Evolutionary conservation across 495 filamentous ascomycete genomes (phyloP).

Genomic region (Talaromyces borbonicus): DNA sequence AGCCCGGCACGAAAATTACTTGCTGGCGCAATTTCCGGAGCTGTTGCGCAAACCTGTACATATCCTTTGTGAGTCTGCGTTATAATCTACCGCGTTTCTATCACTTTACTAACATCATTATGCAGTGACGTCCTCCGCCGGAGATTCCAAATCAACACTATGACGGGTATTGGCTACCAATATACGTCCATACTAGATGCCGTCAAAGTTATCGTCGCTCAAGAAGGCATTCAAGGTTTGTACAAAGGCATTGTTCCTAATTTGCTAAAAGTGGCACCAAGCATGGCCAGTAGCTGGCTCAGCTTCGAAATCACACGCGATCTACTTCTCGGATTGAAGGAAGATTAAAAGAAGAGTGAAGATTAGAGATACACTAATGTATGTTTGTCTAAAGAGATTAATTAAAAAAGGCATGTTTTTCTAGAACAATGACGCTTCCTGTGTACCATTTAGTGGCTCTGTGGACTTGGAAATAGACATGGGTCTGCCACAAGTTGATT

Average conservation of each 20-base stretch:
- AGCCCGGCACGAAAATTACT: slow-evolving; percentile 67
- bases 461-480: too few relatives aligned
- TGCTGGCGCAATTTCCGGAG: slow-evolving; percentile 89
- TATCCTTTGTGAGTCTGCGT: slow-evolving; percentile 89
- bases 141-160: slow-evolving; percentile 96
- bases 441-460: too few relatives aligned
- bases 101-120: slow-evolving; percentile 6
- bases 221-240: slow-evolving; percentile 68
- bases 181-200: slow-evolving; percentile 85
- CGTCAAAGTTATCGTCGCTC: slow-evolving; percentile 63
- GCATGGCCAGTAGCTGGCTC: slow-evolving; percentile 97
- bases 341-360: slow-evolving; percentile 25
- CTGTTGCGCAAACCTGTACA: slow-evolving; percentile 92
- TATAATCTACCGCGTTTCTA: neutral
- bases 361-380: neutral
- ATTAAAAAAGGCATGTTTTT: too few relatives aligned
- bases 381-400: too few relatives aligned
- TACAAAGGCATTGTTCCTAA: slow-evolving; percentile 95
- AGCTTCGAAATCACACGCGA: slow-evolving; percentile 92
- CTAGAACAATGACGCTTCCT: too few relatives aligned
- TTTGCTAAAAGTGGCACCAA: slow-evolving; percentile 91
- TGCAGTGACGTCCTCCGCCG: slow-evolving; percentile 84
- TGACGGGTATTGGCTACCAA: slow-evolving; percentile 96
- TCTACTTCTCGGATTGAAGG: slow-evolving; percentile 55
- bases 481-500: too few relatives aligned